These are phyloP conservation scores for Pythium myriotylum DNA, from an alignment of 352 stramenopile species.

Conservation along the genomic window DNA sequence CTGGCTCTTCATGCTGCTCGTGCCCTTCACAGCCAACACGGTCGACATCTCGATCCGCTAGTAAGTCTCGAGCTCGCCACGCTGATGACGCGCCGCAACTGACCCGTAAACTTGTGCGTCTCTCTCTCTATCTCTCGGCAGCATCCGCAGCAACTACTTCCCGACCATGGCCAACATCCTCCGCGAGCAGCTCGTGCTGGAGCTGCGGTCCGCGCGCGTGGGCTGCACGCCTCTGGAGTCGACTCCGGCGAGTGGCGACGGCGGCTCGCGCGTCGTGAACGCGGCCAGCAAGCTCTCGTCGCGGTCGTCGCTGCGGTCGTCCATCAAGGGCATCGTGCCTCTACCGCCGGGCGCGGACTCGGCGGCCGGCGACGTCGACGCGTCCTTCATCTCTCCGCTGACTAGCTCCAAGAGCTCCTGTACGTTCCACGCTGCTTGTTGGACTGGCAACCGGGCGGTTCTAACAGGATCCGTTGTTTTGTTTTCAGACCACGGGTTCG, in stretches of 20 bases:
- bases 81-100: no score
- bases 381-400: slow-evolving; percentile 16
- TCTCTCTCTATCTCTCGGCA: slow-evolving; percentile 26
- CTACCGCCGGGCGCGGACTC: background rate
- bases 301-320: slow-evolving; percentile 1
- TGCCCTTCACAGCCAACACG: slow-evolving; percentile 63
- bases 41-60: slow-evolving; percentile 69
- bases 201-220: slow-evolving; percentile 46
- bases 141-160: slow-evolving; percentile 65
- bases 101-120: background rate
- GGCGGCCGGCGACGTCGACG: slow-evolving; percentile 7
- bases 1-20: slow-evolving; percentile 67
- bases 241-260: background rate
- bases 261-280: background rate
- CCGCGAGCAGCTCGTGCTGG: slow-evolving; percentile 56
- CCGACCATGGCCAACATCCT: slow-evolving; percentile 69
- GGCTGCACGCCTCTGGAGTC: slow-evolving; percentile 2
- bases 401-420: slow-evolving; percentile 5
- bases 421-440: background rate
- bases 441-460: background rate
- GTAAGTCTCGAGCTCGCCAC: slow-evolving; percentile 31
- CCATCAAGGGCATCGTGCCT: background rate
- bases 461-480: no score
- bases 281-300: background rate
- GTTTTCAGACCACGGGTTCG: slow-evolving; percentile 47